Percentiles rank a stretch among this genome's conserved stretches.
phyloP scores from a whole-genome alignment of 768 basidiomycete genomes.

The Neoboletus subvelutipes region DNA sequence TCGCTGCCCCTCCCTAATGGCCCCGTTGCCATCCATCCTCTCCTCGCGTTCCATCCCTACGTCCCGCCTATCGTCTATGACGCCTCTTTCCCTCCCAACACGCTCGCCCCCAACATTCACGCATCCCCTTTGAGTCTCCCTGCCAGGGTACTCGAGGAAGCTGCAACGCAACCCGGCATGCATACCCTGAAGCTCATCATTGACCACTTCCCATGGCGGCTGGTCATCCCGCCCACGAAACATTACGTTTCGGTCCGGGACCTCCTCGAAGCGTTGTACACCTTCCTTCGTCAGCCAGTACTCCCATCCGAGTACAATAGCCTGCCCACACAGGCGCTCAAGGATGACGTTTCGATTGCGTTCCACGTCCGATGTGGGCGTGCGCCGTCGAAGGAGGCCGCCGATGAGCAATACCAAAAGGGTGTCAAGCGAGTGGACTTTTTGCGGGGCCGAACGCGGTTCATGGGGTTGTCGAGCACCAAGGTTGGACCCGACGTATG shows the following conservation, averaged over 20 bases:
- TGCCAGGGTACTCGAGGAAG: constrained; percentile 21
- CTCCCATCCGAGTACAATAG: constrained; percentile 40
- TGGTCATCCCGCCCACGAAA: constrained; percentile 30
- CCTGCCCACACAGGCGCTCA: constrained; percentile 34
- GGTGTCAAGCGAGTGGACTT: constrained; percentile 59
- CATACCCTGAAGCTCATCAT: constrained; percentile 32
- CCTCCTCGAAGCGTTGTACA: constrained; percentile 47
- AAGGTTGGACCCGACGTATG: constrained; percentile 38
- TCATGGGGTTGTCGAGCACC: constrained; percentile 47
- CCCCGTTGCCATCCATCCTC: constrained; percentile 31
- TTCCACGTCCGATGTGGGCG: constrained; percentile 42
- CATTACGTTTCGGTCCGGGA: constrained; percentile 44
- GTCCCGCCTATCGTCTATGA: constrained; percentile 24
- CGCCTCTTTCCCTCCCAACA: constrained; percentile 17
- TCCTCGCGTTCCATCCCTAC: constrained; percentile 31
- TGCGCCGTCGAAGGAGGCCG: constrained; percentile 29
- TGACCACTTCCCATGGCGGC: constrained; percentile 34
- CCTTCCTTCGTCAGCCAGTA: constrained; percentile 41
- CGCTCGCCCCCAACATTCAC: constrained; percentile 23
- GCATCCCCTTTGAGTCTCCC: constrained; percentile 29
- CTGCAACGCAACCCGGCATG: constrained; percentile 33
- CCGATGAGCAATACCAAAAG: constrained; percentile 42
- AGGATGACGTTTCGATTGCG: constrained; percentile 40
- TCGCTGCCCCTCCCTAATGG: constrained; percentile 25
- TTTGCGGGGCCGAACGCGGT: constrained; percentile 40